Conservation (phyloP, 495 filamentous ascomycete genomes). For the Thermothielavioides terrestris region DNA sequence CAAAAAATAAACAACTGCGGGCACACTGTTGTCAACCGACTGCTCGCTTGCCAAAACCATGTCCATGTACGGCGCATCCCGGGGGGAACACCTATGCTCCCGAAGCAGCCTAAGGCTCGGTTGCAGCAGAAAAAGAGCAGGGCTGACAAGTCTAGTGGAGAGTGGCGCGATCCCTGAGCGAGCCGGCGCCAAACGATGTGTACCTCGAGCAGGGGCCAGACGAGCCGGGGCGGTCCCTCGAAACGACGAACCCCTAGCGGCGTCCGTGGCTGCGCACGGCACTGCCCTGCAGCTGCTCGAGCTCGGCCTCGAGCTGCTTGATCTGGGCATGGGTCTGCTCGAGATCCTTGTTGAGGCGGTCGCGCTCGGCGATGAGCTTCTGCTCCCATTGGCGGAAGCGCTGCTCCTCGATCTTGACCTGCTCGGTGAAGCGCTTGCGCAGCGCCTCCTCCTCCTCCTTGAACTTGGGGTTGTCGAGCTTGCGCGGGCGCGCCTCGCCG, state of each 20-base stretch:
- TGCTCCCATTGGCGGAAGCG: conserved; percentile 99
- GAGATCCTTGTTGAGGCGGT: conserved; percentile 97
- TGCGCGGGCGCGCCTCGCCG: conserved; percentile 90
- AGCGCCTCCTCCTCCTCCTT: conserved; percentile 98
- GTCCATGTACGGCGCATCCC: too few species aligned
- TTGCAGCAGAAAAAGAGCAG: too few species aligned
- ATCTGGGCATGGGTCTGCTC: conserved; percentile 96
- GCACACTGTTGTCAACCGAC: too few species aligned
- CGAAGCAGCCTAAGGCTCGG: too few species aligned
- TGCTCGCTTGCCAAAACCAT: too few species aligned
- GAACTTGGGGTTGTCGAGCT: conserved; percentile 99
- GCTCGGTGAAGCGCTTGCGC: conserved; percentile 97
- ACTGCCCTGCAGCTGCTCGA: conserved; percentile 88
- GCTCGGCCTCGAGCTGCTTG: conserved; percentile 87
- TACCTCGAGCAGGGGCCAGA: neutral
- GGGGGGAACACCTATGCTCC: too few species aligned
- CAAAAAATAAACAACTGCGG: neutral
- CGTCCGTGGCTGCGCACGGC: conserved; percentile 90
- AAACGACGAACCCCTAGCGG: conserved; percentile 52
- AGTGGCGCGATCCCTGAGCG: too few species aligned
- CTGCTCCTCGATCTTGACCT: conserved; percentile 99
- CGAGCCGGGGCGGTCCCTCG: neutral
- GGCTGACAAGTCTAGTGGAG: too few species aligned
- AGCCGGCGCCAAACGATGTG: too few species aligned
- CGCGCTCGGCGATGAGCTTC: conserved; percentile 95